These are phyloP conservation scores for Acanthamoeba culbertsoni DNA, from an alignment of 208 protist genomes.

Conservation along the genomic window DNA sequence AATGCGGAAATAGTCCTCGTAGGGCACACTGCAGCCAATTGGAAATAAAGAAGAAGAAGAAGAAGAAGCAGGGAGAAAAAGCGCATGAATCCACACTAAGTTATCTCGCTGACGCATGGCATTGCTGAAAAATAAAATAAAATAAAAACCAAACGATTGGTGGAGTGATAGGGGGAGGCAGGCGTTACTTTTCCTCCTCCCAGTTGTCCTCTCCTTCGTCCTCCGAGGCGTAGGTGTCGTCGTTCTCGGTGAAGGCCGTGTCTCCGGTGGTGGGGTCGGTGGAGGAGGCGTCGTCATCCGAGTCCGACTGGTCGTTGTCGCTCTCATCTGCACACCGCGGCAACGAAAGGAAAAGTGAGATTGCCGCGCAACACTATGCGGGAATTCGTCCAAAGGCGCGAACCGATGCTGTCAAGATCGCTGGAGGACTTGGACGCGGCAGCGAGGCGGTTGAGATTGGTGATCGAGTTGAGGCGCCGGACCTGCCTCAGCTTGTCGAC, in stretches of 20 bases:
- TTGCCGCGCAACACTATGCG: not conserved
- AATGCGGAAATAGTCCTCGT: conserved; percentile 48
- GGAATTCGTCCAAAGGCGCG: not conserved
- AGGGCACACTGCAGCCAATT: not conserved
- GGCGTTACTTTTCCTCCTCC: conserved; percentile 46
- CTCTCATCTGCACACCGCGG: not conserved
- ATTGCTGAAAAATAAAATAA: not conserved
- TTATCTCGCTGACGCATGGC: too few species aligned
- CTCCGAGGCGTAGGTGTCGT: conserved; percentile 46
- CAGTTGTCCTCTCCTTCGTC: conserved; percentile 40
- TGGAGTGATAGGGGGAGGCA: not conserved
- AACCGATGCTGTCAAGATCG: not conserved
- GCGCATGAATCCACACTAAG: too few species aligned
- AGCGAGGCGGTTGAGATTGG: conserved; percentile 32
- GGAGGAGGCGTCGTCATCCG: not conserved
- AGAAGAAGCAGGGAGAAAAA: not conserved
- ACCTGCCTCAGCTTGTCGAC: conserved; percentile 38
- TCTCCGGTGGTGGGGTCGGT: conserved; percentile 32
- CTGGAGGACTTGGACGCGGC: not conserved
- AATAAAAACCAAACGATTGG: not conserved
- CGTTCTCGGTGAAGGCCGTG: conserved; percentile 40
- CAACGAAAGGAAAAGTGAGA: not conserved
- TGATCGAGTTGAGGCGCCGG: conserved; percentile 35
- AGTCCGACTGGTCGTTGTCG: not conserved
- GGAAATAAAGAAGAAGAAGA: too few species aligned